Conservation (phyloP, 2,329 filamentous ascomycete genomes). For the Botryosphaeria dothidea region DNA sequence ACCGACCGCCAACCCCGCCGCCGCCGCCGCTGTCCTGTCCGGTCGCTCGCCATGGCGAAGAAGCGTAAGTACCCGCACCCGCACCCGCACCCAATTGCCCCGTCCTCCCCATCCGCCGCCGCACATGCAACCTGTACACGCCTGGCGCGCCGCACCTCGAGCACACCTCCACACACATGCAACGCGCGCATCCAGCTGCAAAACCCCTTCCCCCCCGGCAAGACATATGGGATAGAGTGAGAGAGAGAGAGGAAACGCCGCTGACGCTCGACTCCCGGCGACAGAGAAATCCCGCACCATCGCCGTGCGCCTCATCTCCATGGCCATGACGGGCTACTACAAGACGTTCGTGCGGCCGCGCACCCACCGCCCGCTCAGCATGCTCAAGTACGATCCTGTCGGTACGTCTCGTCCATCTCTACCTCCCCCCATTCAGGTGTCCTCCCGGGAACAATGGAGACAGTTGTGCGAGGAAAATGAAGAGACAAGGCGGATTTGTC, state of each 20-base stretch:
- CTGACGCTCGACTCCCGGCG: not conserved
- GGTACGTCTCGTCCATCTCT: slow-evolving; percentile 55
- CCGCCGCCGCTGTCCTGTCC: not conserved
- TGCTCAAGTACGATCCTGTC: slow-evolving; percentile 98
- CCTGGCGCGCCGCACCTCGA: too few species aligned
- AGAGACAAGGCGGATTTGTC: not conserved
- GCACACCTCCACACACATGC: not conserved
- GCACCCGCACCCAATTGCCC: not conserved
- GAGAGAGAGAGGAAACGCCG: too few species aligned
- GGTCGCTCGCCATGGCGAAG: not conserved
- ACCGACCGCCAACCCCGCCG: not conserved
- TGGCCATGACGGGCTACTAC: slow-evolving; percentile 99
- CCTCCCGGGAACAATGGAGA: too few species aligned
- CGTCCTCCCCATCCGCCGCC: not conserved
- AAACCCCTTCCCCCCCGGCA: not conserved
- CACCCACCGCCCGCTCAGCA: slow-evolving; percentile 79
- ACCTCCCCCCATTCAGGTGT: too few species aligned
- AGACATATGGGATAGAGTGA: too few species aligned
- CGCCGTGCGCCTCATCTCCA: slow-evolving; percentile 90
- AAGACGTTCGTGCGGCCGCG: slow-evolving; percentile 86
- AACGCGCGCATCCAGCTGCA: not conserved
- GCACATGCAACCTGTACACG: too few species aligned
- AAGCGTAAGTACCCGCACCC: not conserved
- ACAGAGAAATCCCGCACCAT: slow-evolving; percentile 79
- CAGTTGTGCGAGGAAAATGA: too few species aligned